A percentile compares a stretch with the other conserved stretches of the same genome.
phyloP scores from a whole-genome alignment of 129 eudicot genomes.

The Arctium minus region DNA sequence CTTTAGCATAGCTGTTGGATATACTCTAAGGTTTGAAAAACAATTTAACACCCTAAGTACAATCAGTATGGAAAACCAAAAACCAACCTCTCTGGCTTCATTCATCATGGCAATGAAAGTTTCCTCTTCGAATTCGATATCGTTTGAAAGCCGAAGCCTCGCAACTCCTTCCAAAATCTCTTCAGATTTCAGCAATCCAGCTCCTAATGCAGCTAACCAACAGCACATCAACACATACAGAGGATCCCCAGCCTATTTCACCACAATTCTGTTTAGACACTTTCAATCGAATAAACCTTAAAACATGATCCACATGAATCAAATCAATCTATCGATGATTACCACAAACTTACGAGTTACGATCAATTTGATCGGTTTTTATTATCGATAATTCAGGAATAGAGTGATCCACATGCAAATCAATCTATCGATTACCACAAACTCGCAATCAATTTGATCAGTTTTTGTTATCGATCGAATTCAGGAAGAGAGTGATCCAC shows the following conservation, averaged over 20 bases:
- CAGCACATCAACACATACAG: conserved; percentile 83
- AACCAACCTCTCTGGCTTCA: conserved; percentile 88
- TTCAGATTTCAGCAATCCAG: conserved; percentile 93
- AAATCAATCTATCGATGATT: neutral
- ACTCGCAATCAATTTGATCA: too few relatives aligned
- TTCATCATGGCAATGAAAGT: conserved; percentile 84
- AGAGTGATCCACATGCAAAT: too few relatives aligned
- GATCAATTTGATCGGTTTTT: neutral
- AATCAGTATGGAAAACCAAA: neutral
- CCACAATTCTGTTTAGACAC: neutral
- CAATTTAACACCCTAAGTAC: too few relatives aligned
- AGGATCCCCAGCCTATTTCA: conserved; percentile 81
- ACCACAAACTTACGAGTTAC: neutral
- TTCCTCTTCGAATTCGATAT: conserved; percentile 93
- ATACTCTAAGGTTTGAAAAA: too few relatives aligned
- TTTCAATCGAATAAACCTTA: neutral
- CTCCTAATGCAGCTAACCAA: conserved; percentile 97
- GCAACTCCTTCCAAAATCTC: conserved; percentile 93
- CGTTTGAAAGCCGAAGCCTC: conserved; percentile 73
- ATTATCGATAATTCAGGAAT: neutral
- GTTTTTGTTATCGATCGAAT: too few relatives aligned
- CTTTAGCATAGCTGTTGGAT: too few relatives aligned
- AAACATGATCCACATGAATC: neutral
- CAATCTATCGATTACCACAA: too few relatives aligned
- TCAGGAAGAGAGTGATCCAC: too few relatives aligned